These are phyloP conservation scores for Diplodia sapinea DNA, from an alignment of 2,329 filamentous ascomycete species.

Conservation along the genomic window DNA sequence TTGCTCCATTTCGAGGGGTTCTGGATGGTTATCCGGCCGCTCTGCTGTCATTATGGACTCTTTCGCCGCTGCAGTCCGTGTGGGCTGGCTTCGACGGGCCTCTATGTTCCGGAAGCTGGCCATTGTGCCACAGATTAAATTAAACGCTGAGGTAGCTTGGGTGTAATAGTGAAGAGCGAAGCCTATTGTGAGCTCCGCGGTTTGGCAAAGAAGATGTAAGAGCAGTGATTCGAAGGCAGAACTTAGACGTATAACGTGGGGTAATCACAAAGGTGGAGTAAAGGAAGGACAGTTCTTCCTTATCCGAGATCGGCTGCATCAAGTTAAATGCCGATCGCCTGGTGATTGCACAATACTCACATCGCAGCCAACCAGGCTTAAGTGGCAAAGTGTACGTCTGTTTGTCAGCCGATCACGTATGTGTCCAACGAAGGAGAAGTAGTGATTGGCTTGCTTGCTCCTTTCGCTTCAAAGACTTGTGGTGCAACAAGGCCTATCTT, in stretches of 20 bases:
- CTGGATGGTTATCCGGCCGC: neutral
- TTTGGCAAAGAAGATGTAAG: neutral
- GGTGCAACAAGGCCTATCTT: neutral
- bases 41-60: neutral
- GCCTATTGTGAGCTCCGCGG: neutral
- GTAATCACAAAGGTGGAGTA: constrained; percentile 16
- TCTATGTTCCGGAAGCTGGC: neutral
- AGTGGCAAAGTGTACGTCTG: neutral
- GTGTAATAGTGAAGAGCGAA: neutral
- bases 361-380: constrained; percentile 2
- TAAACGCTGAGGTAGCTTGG: neutral
- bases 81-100: neutral
- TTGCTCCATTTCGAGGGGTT: constrained; percentile 33
- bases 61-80: neutral
- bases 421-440: neutral
- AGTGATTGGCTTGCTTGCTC: neutral
- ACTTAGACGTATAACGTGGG: neutral
- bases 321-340: neutral
- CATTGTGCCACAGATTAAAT: neutral
- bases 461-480: neutral
- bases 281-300: constrained; percentile 12
- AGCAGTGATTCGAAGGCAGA: constrained; percentile 1
- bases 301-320: constrained; percentile 9
- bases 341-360: neutral
- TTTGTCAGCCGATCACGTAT: neutral